A percentile compares a stretch with the other conserved stretches of the same genome.
Conservation (phyloP, 139 green algal genomes). For the Pseudopediastrum boryanum region DNA sequence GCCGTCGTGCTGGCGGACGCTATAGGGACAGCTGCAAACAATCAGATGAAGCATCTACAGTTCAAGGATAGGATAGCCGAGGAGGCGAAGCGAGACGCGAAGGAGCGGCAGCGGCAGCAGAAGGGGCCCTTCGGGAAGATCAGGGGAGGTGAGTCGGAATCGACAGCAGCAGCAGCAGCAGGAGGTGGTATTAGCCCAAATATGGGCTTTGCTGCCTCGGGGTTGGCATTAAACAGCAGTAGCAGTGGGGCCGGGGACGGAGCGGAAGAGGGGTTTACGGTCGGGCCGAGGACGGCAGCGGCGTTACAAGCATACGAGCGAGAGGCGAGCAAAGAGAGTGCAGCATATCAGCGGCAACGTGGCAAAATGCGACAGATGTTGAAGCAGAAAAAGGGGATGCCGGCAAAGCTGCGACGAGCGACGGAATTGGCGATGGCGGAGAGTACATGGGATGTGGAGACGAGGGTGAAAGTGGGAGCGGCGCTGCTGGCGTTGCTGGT, state of each 20-base stretch:
- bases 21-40: constrained; percentile 21
- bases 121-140: not conserved
- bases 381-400: no score
- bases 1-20: not conserved
- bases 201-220: no score
- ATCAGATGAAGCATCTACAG: constrained; percentile 1
- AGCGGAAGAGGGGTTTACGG: not conserved
- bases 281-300: not conserved
- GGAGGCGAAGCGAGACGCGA: not conserved
- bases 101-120: not conserved
- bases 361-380: no score
- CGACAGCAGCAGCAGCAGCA: not conserved
- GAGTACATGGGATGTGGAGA: constrained; percentile 24
- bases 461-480: constrained; percentile 30
- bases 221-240: not conserved
- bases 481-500: constrained; percentile 30
- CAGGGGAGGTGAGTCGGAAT: not conserved
- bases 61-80: not conserved
- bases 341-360: no score
- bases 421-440: no score
- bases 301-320: not conserved
- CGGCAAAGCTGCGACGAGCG: no score
- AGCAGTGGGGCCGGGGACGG: not conserved
- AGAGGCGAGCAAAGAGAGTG: no score
- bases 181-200: no score